A percentile compares a stretch with the other conserved stretches of the same genome.
phyloP scores from a whole-genome alignment of 176 grass and related monocot species.

The Aechmea fasciata region DNA sequence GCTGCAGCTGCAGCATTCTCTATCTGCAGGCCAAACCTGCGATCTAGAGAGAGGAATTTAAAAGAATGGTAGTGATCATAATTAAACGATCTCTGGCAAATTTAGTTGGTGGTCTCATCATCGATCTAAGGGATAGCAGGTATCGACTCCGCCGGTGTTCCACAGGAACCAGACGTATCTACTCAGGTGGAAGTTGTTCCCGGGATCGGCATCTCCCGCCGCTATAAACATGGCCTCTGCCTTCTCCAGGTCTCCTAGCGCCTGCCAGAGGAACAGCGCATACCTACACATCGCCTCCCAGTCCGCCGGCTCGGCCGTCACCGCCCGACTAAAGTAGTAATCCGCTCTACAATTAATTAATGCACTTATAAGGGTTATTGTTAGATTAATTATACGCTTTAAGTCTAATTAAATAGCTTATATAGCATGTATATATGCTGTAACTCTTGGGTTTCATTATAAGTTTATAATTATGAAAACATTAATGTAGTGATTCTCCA shows the following conservation, averaged over 20 bases:
- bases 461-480: too few relatives aligned
- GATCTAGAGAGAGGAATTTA: too few relatives aligned
- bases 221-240: conserved; percentile 73
- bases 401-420: too few relatives aligned
- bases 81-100: too few relatives aligned
- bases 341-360: conserved; percentile 60
- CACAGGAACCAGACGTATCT: conserved; percentile 73
- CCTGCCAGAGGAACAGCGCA: conserved; percentile 72
- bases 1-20: too few relatives aligned
- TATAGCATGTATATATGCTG: too few relatives aligned
- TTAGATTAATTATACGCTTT: too few relatives aligned
- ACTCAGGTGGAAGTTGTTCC: conserved; percentile 43
- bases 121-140: conserved; percentile 32
- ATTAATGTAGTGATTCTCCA: too few relatives aligned
- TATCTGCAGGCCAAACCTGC: too few relatives aligned
- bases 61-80: too few relatives aligned
- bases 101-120: not conserved
- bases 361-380: not conserved
- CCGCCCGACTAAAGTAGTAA: conserved; percentile 60
- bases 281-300: conserved; percentile 74
- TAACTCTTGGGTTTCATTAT: too few relatives aligned
- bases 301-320: conserved; percentile 49
- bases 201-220: conserved; percentile 52
- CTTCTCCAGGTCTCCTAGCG: conserved; percentile 32
- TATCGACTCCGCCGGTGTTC: conserved; percentile 59